Evolutionary conservation across 2,329 filamentous ascomycete species (phyloP).

Genomic region (Colletotrichum eremochloae): DNA sequence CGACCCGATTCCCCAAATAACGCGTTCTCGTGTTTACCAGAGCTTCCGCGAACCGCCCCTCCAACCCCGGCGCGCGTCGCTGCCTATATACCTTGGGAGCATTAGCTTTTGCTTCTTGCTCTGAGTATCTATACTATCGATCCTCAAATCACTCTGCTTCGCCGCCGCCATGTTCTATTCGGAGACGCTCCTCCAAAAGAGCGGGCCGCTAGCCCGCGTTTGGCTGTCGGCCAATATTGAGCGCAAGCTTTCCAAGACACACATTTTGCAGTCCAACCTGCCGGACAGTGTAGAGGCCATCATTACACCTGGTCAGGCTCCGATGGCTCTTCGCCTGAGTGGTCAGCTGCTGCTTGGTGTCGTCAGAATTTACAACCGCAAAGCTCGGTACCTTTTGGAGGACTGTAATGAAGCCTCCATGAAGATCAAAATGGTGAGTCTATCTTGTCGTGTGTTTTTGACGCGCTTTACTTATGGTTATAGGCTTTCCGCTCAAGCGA

Average conservation of each 20-base stretch:
- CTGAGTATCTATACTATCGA: conserved; percentile 9
- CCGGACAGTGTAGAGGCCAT: conserved; percentile 96
- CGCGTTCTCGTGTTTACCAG: conserved; percentile 47
- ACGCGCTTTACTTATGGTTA: conserved; percentile 50
- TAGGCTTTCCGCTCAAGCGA: conserved; percentile 94
- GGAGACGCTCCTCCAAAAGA: conserved; percentile 94
- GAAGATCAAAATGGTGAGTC: conserved; percentile 95
- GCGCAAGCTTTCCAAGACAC: conserved; percentile 97
- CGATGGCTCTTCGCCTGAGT: conserved; percentile 93
- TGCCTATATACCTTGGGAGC: conserved; percentile 30
- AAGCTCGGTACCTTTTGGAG: conserved; percentile 94
- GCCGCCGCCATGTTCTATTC: conserved; percentile 90
- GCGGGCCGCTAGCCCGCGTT: conserved; percentile 94
- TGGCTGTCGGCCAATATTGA: conserved; percentile 99
- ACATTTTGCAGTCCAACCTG: conserved; percentile 94
- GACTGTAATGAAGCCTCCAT: conserved; percentile 97
- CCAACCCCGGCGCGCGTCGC: conserved; percentile 41
- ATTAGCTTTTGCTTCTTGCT: conserved; percentile 30
- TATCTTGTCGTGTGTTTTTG: background rate
- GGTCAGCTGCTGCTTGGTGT: conserved; percentile 95
- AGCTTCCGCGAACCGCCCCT: conserved; percentile 31
- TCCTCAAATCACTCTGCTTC: conserved; percentile 25
- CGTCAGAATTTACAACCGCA: conserved; percentile 96
- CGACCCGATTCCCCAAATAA: conserved; percentile 42
- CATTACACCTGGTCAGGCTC: conserved; percentile 91